Evolutionary conservation across 192 early-diverging fungal genomes (phyloP).

Genomic region (Podochytrium sp.): DNA sequence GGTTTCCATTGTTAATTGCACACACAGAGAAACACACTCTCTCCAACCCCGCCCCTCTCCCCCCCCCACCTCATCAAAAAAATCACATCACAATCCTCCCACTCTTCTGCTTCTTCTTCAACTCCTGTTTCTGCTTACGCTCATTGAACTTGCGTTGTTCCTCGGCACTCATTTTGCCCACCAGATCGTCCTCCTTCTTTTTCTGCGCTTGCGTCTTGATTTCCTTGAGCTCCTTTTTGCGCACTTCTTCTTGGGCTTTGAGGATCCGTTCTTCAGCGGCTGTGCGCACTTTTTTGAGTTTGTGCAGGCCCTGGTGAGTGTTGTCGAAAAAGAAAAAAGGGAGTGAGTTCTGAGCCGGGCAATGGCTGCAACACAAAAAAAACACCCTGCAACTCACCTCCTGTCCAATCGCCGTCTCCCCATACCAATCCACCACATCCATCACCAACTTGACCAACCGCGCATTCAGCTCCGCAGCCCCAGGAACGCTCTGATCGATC

Average conservation of each 20-base stretch:
- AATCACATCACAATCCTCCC: constrained; percentile 42
- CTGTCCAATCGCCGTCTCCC: constrained; percentile 20
- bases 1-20: too few relatives aligned
- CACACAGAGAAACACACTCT: too few relatives aligned
- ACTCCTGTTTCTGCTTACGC: constrained; percentile 72
- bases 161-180: constrained; percentile 72
- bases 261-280: constrained; percentile 65
- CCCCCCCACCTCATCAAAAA: not conserved
- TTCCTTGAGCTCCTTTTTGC: constrained; percentile 71
- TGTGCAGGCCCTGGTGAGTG: constrained; percentile 50
- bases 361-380: too few relatives aligned
- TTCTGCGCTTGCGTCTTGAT: constrained; percentile 70
- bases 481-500: constrained; percentile 31
- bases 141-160: constrained; percentile 88
- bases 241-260: constrained; percentile 66
- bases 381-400: constrained; percentile 18
- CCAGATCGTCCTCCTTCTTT: constrained; percentile 64
- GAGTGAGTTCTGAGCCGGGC: not conserved
- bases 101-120: constrained; percentile 69
- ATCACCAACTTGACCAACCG: constrained; percentile 35
- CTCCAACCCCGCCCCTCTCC: too few relatives aligned
- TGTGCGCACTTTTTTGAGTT: constrained; percentile 67
- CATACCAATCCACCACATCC: constrained; percentile 51
- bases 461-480: not conserved
- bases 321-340: not conserved